Conservation (phyloP, 2,329 filamentous ascomycete species). For the Pseudogymnoascus sp. region DNA sequence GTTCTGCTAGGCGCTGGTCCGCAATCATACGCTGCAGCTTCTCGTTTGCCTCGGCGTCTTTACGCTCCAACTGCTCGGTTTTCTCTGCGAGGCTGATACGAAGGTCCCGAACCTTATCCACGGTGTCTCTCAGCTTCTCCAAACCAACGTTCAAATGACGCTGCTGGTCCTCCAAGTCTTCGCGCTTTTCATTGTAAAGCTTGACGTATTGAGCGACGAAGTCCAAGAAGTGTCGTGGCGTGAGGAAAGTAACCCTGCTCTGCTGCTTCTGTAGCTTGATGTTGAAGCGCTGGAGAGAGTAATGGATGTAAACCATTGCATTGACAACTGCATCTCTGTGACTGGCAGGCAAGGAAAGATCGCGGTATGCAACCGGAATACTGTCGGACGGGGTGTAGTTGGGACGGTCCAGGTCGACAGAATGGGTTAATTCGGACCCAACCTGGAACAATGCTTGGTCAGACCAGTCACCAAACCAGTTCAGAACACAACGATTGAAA, state of each 20-base stretch:
- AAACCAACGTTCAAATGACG: conserved; percentile 96
- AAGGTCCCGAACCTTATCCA: conserved; percentile 92
- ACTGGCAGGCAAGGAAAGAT: conserved; percentile 73
- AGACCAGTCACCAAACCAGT: conserved; percentile 99
- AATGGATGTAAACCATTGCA: conserved; percentile 97
- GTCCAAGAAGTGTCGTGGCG: conserved; percentile 92
- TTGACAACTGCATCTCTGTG: conserved; percentile 93
- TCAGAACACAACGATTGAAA: conserved; percentile 99
- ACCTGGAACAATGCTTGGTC: conserved; percentile 98
- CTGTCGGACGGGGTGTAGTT: conserved; percentile 83
- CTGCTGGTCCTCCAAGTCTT: conserved; percentile 97
- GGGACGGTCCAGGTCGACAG: conserved; percentile 86
- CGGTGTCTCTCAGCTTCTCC: conserved; percentile 92
- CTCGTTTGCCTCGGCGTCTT: conserved; percentile 92
- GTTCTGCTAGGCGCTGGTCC: conserved; percentile 89
- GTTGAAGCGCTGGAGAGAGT: conserved; percentile 89
- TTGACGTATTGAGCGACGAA: conserved; percentile 97
- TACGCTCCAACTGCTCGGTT: conserved; percentile 85
- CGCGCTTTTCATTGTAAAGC: conserved; percentile 95
- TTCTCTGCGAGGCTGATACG: conserved; percentile 87
- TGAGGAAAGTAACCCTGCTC: conserved; percentile 85
- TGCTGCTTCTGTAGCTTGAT: conserved; percentile 82
- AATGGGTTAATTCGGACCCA: conserved; percentile 87
- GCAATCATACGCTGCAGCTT: conserved; percentile 96
- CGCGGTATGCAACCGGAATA: conserved; percentile 86